phyloP scores from a whole-genome alignment of 495 filamentous ascomycete species.

The Delitschia confertaspora region DNA sequence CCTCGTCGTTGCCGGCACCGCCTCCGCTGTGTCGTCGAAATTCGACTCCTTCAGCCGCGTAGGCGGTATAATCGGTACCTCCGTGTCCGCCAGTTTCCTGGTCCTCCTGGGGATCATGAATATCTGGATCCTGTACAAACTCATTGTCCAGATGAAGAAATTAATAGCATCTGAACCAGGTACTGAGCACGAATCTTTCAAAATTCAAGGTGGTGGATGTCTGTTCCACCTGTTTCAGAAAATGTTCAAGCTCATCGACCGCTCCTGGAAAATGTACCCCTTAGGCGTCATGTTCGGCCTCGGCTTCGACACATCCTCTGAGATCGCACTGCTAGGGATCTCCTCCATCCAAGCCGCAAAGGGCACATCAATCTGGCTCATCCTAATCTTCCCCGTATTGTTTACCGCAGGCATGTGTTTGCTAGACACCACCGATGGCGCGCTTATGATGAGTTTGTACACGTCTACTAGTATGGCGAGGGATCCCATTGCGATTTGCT shows the following conservation, averaged over 20 bases:
- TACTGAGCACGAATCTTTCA: slow-evolving; percentile 49
- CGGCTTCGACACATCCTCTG: slow-evolving; percentile 92
- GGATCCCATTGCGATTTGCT: slow-evolving; percentile 78
- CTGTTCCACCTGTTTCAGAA: slow-evolving; percentile 62
- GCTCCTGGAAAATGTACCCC: slow-evolving; percentile 96
- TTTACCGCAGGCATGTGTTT: slow-evolving; percentile 96
- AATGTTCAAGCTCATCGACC: slow-evolving; percentile 75
- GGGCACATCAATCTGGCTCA: slow-evolving; percentile 88
- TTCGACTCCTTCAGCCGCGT: slow-evolving; percentile 77
- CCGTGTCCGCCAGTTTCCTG: slow-evolving; percentile 72
- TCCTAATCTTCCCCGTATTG: slow-evolving; percentile 81
- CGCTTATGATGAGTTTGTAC: slow-evolving; percentile 92
- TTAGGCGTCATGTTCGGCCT: slow-evolving; percentile 84
- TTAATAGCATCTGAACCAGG: slow-evolving; percentile 42
- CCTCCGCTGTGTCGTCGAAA: slow-evolving; percentile 64
- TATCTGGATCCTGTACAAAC: slow-evolving; percentile 68
- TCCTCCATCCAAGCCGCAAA: slow-evolving; percentile 73
- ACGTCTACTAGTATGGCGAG: slow-evolving; percentile 62
- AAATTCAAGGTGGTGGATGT: slow-evolving; percentile 69
- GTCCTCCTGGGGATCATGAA: slow-evolving; percentile 79
- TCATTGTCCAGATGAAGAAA: slow-evolving; percentile 57
- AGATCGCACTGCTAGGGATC: slow-evolving; percentile 87
- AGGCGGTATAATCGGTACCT: slow-evolving; percentile 78
- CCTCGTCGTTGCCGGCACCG: slow-evolving; percentile 81
- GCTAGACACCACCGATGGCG: slow-evolving; percentile 81